Percentiles rank a stretch among this genome's conserved stretches.
phyloP scores from a whole-genome alignment of 2,329 filamentous ascomycete species.

The Penicillium sp. region DNA sequence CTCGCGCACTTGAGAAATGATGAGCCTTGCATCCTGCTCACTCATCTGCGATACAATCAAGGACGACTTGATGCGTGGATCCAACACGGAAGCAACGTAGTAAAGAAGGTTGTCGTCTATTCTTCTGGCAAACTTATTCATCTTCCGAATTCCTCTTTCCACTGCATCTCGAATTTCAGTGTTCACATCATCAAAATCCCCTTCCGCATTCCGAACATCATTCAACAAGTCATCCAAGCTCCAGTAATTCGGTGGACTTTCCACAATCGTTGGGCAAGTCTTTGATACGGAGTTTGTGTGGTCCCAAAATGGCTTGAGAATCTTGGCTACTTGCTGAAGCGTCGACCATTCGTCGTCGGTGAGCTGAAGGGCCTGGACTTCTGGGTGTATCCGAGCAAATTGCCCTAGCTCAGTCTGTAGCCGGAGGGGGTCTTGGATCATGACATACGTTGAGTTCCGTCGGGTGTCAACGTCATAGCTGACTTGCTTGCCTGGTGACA shows the following conservation, averaged over 20 bases:
- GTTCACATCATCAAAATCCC: slow-evolving; percentile 9
- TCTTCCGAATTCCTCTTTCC: slow-evolving; percentile 7
- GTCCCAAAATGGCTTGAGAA: slow-evolving; percentile 8
- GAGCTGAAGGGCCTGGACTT: slow-evolving; percentile 10
- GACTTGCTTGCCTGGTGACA: too few species aligned
- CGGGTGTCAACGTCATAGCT: too few species aligned
- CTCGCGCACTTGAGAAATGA: too few species aligned
- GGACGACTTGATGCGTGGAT: slow-evolving; percentile 4
- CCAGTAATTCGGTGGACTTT: slow-evolving; percentile 10
- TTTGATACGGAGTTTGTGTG: slow-evolving; percentile 10
- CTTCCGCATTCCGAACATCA: slow-evolving; percentile 8
- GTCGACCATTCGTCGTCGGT: slow-evolving; percentile 2
- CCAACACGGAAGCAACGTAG: slow-evolving; percentile 14
- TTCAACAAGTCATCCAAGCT: slow-evolving; percentile 7
- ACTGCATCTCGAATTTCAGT: slow-evolving; percentile 8
- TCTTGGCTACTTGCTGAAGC: slow-evolving; percentile 2
- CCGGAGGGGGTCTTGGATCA: slow-evolving; percentile 7
- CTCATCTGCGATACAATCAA: too few species aligned
- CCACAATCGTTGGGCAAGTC: slow-evolving; percentile 5
- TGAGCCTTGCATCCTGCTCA: too few species aligned
- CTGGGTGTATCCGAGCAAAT: slow-evolving; percentile 7
- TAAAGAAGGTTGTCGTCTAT: slow-evolving; percentile 11
- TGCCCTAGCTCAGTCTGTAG: slow-evolving; percentile 7
- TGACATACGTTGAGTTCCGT: too few species aligned
- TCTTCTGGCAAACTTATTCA: slow-evolving; percentile 10